A percentile compares a stretch with the other conserved stretches of the same genome.
Evolutionary conservation across 768 basidiomycete genomes (phyloP).

Genomic region (Xerocomus spinulosus): DNA sequence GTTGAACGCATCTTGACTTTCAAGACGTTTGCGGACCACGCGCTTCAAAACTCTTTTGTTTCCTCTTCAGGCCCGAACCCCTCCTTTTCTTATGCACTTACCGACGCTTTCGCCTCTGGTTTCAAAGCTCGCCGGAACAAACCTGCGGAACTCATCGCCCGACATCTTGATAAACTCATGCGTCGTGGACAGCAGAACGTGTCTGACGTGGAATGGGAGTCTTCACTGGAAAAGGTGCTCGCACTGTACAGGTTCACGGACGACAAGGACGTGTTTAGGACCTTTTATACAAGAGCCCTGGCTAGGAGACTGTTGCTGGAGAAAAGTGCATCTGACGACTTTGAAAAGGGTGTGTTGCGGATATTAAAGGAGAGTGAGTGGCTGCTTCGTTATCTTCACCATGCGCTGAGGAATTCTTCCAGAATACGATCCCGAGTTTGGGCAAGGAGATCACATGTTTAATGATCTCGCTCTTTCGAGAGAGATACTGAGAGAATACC

Average conservation of each 20-base stretch:
- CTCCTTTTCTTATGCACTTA: slow-evolving; percentile 62
- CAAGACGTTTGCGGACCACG: slow-evolving; percentile 52
- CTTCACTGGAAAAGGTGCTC: slow-evolving; percentile 60
- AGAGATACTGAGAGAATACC: slow-evolving; percentile 67
- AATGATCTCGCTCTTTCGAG: slow-evolving; percentile 77
- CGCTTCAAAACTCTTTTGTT: slow-evolving; percentile 50
- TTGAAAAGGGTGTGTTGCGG: slow-evolving; percentile 79
- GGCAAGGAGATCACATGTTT: slow-evolving; percentile 94
- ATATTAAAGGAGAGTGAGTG: slow-evolving; percentile 77
- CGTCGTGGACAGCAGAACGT: slow-evolving; percentile 75
- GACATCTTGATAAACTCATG: slow-evolving; percentile 83
- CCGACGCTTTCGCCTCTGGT: slow-evolving; percentile 66
- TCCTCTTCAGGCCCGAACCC: slow-evolving; percentile 40
- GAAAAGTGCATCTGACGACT: slow-evolving; percentile 80
- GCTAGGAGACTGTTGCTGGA: slow-evolving; percentile 86
- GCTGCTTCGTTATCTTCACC: neutral
- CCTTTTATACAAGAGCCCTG: slow-evolving; percentile 83
- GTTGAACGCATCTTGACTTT: slow-evolving; percentile 66
- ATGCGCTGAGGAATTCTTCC: slow-evolving; percentile 16
- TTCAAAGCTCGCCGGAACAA: slow-evolving; percentile 76
- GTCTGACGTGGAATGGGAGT: slow-evolving; percentile 59
- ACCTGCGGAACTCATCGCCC: slow-evolving; percentile 92
- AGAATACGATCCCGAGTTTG: slow-evolving; percentile 97
- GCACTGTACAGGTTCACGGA: slow-evolving; percentile 81
- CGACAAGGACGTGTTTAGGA: slow-evolving; percentile 91